Conservation (phyloP, 2,329 filamentous ascomycete genomes). For the Bipolaris sorokiniana region DNA sequence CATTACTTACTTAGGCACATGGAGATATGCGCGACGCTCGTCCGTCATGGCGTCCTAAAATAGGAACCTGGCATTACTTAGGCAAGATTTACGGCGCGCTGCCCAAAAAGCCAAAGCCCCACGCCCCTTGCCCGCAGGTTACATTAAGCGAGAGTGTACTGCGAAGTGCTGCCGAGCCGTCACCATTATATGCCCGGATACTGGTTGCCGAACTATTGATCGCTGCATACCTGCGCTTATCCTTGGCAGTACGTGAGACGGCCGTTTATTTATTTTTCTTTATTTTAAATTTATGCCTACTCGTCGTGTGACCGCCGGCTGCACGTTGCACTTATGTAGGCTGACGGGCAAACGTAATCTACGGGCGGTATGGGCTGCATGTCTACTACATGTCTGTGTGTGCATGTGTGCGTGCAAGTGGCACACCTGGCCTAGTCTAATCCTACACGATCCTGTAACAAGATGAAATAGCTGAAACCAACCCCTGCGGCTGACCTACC, state of each 20-base stretch:
- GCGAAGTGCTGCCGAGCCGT: constrained; percentile 19
- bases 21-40: neutral
- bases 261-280: neutral
- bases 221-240: constrained; percentile 6
- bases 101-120: constrained; percentile 6
- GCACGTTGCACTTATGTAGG: neutral
- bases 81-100: constrained; percentile 19
- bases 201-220: constrained; percentile 17
- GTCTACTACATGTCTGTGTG: no score
- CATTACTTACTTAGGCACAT: no score
- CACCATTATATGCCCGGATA: constrained; percentile 11
- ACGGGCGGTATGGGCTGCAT: neutral
- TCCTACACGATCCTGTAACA: constrained; percentile 25
- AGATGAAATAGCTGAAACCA: constrained; percentile 23
- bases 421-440: constrained; percentile 20
- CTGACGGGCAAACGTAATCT: neutral
- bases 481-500: constrained; percentile 21
- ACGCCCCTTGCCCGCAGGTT: constrained; percentile 17
- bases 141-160: constrained; percentile 15
- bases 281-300: neutral
- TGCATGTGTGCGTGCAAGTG: neutral
- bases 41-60: constrained; percentile 17
- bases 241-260: constrained; percentile 6
- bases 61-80: constrained; percentile 23
- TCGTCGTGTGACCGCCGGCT: neutral